These are phyloP conservation scores for Auriscalpium microsporum DNA, from an alignment of 768 basidiomycete genomes.

Conservation along the genomic window DNA sequence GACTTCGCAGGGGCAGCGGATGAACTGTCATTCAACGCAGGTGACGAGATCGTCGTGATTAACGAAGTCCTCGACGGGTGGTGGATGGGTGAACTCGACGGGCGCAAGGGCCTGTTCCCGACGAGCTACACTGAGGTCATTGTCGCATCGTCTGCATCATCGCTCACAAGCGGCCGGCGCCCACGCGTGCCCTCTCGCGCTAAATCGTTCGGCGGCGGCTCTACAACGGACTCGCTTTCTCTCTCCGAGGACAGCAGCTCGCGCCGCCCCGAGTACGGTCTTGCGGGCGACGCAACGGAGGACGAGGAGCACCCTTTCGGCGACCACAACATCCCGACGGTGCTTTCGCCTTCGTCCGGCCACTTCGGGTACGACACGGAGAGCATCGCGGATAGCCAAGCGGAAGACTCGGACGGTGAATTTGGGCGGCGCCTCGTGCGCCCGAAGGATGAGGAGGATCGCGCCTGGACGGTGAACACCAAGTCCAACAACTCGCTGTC, in stretches of 20 bases:
- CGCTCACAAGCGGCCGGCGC: constrained; percentile 21
- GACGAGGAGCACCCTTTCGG: constrained; percentile 45
- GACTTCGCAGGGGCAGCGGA: constrained; percentile 71
- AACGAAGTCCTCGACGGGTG: constrained; percentile 82
- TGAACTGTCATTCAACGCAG: constrained; percentile 67
- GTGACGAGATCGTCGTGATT: constrained; percentile 67
- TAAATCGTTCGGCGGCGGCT: constrained; percentile 4
- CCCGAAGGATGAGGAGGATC: constrained; percentile 8
- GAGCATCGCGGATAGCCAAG: constrained; percentile 34
- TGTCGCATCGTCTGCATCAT: constrained; percentile 22
- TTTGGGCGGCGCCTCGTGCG: constrained; percentile 30
- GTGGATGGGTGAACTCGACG: constrained; percentile 80
- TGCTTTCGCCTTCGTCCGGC: constrained; percentile 35
- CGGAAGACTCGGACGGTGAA: constrained; percentile 32
- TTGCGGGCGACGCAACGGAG: constrained; percentile 18
- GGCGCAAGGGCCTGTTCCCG: constrained; percentile 75
- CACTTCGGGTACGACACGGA: constrained; percentile 29
- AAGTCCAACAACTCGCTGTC: no score
- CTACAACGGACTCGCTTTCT: constrained; percentile 2
- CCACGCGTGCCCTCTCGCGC: constrained; percentile 2
- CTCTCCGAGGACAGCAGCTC: background rate
- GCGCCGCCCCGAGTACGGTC: background rate
- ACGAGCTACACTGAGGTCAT: constrained; percentile 56
- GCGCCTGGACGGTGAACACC: background rate
- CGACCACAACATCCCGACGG: constrained; percentile 35